Conservation (phyloP, 805 yeast genomes). For the Candida dajiaensis region DNA sequence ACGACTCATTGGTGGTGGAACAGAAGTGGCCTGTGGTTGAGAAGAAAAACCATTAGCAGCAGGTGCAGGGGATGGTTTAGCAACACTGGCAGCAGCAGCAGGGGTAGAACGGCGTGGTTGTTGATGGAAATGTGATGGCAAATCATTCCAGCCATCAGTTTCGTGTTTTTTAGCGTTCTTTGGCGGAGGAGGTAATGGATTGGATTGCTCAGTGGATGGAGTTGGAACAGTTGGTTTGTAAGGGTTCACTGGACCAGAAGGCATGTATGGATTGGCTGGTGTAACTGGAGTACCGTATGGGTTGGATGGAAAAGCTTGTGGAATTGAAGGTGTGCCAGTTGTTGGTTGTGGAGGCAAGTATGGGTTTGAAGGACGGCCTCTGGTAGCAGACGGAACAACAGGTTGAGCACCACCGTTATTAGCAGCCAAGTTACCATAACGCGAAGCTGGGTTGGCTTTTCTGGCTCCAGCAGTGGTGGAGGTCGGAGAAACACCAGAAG, state of each 20-base stretch:
- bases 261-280: constrained; percentile 20
- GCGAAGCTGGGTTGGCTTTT: constrained; percentile 9
- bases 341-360: constrained; percentile 5
- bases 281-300: constrained; percentile 13
- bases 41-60: constrained; percentile 16
- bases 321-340: constrained; percentile 10
- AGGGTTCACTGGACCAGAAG: constrained; percentile 19
- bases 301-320: constrained; percentile 11
- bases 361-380: constrained; percentile 9
- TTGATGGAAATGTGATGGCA: constrained; percentile 48
- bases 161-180: constrained; percentile 32
- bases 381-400: constrained; percentile 4
- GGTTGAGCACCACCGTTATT: constrained; percentile 5
- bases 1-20: constrained; percentile 17
- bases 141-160: constrained; percentile 69
- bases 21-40: constrained; percentile 22
- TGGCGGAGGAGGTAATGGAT: constrained; percentile 25
- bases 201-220: constrained; percentile 20
- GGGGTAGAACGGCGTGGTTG: constrained; percentile 34
- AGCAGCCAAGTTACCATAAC: constrained; percentile 15
- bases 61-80: constrained; percentile 2
- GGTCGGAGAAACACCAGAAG: constrained; percentile 37
- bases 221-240: constrained; percentile 23
- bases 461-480: constrained; percentile 14
- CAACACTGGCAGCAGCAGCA: constrained; percentile 32